Conservation (phyloP, 2,329 filamentous ascomycete species). For the Colletotrichum higginsianum region DNA sequence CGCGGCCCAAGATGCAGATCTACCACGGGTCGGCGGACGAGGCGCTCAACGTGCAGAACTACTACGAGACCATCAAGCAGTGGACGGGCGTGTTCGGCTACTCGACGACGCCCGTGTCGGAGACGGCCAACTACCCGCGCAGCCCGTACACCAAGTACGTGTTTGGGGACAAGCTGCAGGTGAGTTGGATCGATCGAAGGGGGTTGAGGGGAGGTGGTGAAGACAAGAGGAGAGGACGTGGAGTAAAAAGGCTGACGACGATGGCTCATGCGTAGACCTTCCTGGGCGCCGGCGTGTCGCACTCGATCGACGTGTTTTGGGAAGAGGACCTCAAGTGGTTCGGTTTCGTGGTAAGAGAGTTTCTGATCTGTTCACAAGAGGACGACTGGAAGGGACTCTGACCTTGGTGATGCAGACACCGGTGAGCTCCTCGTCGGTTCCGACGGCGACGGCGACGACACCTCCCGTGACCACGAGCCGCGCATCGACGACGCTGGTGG, state of each 20-base stretch:
- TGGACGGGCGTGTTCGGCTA: conserved; percentile 67
- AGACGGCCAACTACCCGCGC: conserved; percentile 52
- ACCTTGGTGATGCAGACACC: conserved; percentile 20
- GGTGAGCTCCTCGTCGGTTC: conserved; percentile 19
- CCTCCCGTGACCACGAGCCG: neutral
- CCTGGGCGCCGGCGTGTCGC: conserved; percentile 33
- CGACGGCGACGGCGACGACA: conserved; percentile 1
- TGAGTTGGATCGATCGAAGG: neutral
- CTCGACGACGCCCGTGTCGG: conserved; percentile 49
- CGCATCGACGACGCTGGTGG: conserved; percentile 32
- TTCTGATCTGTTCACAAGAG: no score
- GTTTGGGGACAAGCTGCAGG: conserved; percentile 54
- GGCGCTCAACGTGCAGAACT: conserved; percentile 67
- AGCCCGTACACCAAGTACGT: conserved; percentile 57
- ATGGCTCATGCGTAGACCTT: conserved; percentile 27
- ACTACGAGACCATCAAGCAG: conserved; percentile 70
- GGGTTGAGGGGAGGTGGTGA: neutral
- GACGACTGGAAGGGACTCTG: neutral
- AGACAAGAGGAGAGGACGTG: no score
- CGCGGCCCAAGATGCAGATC: conserved; percentile 70
- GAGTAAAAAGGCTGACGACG: neutral
- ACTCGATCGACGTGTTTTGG: conserved; percentile 40
- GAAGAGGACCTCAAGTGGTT: conserved; percentile 43
- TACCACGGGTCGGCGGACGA: conserved; percentile 69
- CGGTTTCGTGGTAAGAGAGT: conserved; percentile 26